These are phyloP conservation scores for Eucalyptus pauciflora DNA, from an alignment of 345 rosid species.

Conservation along the genomic window DNA sequence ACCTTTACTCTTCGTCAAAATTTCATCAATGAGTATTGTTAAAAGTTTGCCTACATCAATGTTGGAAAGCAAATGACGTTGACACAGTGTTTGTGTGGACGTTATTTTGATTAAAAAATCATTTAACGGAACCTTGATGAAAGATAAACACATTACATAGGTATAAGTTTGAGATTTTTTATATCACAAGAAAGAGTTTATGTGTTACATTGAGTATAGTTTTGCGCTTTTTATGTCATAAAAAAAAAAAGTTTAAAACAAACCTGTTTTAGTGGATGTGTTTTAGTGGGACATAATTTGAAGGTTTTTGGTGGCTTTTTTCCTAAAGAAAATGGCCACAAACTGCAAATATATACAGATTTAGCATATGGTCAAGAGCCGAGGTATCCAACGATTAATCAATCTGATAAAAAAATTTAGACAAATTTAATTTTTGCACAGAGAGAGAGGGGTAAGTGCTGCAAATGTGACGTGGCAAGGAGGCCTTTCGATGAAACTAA, in stretches of 20 bases:
- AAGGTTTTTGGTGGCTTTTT: too few species aligned
- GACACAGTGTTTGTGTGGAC: background rate
- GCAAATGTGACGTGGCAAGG: background rate
- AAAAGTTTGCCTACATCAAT: background rate
- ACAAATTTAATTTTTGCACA: background rate
- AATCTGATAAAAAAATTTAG: background rate
- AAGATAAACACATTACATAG: background rate
- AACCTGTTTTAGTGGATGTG: too few species aligned
- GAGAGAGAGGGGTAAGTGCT: background rate
- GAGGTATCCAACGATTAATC: background rate
- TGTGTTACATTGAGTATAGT: background rate
- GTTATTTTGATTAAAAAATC: background rate
- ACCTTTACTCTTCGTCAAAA: too few species aligned
- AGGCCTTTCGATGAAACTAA: background rate
- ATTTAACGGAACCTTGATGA: background rate
- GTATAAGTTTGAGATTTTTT: background rate
- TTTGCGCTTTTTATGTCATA: too few species aligned
- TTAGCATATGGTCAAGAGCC: background rate
- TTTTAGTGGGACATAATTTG: background rate
- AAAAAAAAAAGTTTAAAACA: too few species aligned
- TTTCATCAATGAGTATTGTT: background rate
- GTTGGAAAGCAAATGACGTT: background rate
- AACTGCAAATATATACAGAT: background rate
- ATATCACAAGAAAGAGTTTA: background rate
- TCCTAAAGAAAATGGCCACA: background rate